phyloP scores from a whole-genome alignment of 2,329 filamentous ascomycete genomes.

The Claviceps pazoutovae region DNA sequence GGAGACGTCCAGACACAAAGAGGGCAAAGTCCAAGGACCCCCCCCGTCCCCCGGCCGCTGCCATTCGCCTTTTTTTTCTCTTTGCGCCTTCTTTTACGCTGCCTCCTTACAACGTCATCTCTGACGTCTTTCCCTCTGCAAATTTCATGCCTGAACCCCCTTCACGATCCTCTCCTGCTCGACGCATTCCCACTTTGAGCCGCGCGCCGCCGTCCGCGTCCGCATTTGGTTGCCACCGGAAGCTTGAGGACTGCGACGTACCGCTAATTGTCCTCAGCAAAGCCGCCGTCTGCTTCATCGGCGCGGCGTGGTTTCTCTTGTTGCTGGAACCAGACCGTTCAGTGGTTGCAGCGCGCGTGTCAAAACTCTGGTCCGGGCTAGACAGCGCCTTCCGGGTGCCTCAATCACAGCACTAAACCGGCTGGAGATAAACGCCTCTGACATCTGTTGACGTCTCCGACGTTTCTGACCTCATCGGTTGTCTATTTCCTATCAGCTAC shows the following conservation, averaged over 20 bases:
- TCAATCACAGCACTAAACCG: conserved; percentile 1
- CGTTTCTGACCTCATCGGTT: conserved; percentile 28
- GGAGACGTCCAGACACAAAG: not conserved
- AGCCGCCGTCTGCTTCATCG: not conserved
- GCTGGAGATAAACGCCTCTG: conserved; percentile 8
- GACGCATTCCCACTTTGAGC: conserved; percentile 14
- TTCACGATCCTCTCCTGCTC: conserved; percentile 20
- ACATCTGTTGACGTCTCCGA: conserved; percentile 14
- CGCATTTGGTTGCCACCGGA: conserved; percentile 3
- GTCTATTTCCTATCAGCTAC: conserved; percentile 12
- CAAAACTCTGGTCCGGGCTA: conserved; percentile 5
- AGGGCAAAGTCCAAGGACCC: conserved; percentile 1
- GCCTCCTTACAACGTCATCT: conserved; percentile 29
- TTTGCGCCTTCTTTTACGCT: conserved; percentile 24
- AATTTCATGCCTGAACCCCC: conserved; percentile 22
- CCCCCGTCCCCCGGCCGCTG: conserved; percentile 9
- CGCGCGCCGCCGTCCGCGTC: conserved; percentile 1
- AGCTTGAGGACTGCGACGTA: conserved; percentile 1
- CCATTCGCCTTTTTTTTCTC: conserved; percentile 17
- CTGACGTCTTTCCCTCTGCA: conserved; percentile 29
- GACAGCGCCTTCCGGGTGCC: not conserved
- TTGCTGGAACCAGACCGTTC: not conserved
- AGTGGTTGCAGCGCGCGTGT: conserved; percentile 5
- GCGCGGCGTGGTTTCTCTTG: conserved; percentile 3
- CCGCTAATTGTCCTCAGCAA: not conserved